Evolutionary conservation across 371 early-diverging fungal species (phyloP).

Genomic region (Gilbertella persicaria): DNA sequence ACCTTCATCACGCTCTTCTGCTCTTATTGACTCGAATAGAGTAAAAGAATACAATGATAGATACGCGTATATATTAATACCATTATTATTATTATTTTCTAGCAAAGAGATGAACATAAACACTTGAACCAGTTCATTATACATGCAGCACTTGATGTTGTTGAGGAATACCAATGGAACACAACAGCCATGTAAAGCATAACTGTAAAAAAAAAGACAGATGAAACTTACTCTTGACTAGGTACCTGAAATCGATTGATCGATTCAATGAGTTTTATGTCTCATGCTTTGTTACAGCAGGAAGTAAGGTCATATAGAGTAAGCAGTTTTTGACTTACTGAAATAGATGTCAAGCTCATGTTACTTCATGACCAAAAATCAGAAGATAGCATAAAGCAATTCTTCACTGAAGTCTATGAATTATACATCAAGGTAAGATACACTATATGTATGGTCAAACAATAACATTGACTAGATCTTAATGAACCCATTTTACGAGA

Average conservation of each 20-base stretch:
- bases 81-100: background rate
- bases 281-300: constrained; percentile 90
- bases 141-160: constrained; percentile 93
- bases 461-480: constrained; percentile 52
- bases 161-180: constrained; percentile 91
- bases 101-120: constrained; percentile 78
- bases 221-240: too few relatives aligned
- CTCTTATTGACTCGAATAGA: constrained; percentile 35
- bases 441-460: background rate
- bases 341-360: constrained; percentile 81
- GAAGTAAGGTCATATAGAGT: constrained; percentile 53
- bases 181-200: constrained; percentile 73
- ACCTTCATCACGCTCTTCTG: constrained; percentile 46
- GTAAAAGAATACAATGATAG: constrained; percentile 20
- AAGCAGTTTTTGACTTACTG: background rate
- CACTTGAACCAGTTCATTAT: constrained; percentile 95
- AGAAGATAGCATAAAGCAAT: constrained; percentile 86
- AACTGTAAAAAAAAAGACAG: too few relatives aligned
- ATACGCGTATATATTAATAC: background rate
- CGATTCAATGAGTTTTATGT: constrained; percentile 93
- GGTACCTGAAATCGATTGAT: constrained; percentile 94
- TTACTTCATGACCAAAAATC: constrained; percentile 89
- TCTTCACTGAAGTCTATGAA: constrained; percentile 92
- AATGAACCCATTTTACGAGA: constrained; percentile 90
- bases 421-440: constrained; percentile 81